Conservation (phyloP, 176 grass and related monocot species). For the Eremochloa ophiuroides region DNA sequence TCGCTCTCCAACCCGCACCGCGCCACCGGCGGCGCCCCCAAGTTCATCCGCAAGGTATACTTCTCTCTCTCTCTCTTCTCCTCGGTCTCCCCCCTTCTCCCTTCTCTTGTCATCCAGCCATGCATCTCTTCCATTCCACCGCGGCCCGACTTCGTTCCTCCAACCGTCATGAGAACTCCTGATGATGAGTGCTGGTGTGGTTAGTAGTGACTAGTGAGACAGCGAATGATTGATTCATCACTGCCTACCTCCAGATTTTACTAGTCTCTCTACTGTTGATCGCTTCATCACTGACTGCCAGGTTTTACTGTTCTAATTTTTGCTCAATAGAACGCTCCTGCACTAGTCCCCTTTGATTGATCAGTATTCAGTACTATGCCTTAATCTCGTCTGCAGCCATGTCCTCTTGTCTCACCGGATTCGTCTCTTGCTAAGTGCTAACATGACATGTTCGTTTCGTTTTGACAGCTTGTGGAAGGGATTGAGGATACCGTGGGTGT, state of each 20-base stretch:
- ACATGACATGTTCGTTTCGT: neutral
- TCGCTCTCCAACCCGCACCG: constrained; percentile 37
- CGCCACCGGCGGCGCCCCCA: constrained; percentile 32
- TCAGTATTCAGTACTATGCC: too few species aligned
- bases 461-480: constrained; percentile 53
- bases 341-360: neutral
- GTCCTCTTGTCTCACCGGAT: neutral
- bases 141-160: too few species aligned
- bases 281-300: neutral
- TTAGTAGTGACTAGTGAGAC: neutral
- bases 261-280: neutral
- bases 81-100: too few species aligned
- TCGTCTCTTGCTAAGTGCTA: constrained; percentile 13
- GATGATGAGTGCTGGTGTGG: neutral
- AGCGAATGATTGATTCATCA: neutral
- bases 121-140: too few species aligned
- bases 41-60: constrained; percentile 62
- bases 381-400: neutral
- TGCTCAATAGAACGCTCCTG: too few species aligned
- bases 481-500: constrained; percentile 48
- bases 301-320: neutral
- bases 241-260: neutral
- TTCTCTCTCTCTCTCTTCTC: too few species aligned
- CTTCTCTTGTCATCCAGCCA: accelerated
- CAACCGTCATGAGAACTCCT: neutral